Conservation (phyloP, 352 stramenopile genomes). For the Globisporangium yorkense region DNA sequence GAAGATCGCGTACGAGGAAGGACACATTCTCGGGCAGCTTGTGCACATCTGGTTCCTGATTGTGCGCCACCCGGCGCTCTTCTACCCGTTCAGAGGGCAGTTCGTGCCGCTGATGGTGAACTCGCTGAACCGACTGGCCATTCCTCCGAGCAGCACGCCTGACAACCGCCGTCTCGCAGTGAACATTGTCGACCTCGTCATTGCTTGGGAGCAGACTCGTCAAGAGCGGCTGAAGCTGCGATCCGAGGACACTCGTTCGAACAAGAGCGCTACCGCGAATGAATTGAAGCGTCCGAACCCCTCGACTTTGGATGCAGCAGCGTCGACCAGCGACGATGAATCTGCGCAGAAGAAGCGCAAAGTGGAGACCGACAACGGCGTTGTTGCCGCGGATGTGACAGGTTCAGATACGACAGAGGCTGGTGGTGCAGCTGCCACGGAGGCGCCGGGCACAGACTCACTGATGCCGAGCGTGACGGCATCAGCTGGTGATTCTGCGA, state of each 20-base stretch:
- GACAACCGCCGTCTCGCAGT: constrained; percentile 93
- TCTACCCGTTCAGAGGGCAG: constrained; percentile 88
- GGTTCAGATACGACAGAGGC: background rate
- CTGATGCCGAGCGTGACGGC: background rate
- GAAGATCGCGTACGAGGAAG: constrained; percentile 98
- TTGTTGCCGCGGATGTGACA: constrained; percentile 2
- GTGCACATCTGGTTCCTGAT: constrained; percentile 98
- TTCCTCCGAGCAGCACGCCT: constrained; percentile 88
- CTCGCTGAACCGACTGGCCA: constrained; percentile 93
- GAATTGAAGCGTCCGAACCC: constrained; percentile 15
- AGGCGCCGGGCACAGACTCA: background rate
- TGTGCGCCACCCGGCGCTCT: constrained; percentile 91
- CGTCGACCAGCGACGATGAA: constrained; percentile 5
- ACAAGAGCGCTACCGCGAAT: background rate
- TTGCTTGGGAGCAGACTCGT: constrained; percentile 92
- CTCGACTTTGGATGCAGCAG: background rate
- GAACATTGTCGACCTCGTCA: constrained; percentile 93
- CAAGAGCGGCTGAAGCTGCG: constrained; percentile 50
- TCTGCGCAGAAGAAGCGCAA: constrained; percentile 38
- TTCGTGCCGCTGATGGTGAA: constrained; percentile 97
- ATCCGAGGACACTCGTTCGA: background rate
- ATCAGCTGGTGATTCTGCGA: background rate
- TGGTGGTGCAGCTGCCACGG: background rate
- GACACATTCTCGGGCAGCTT: constrained; percentile 92
- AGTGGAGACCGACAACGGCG: constrained; percentile 20